phyloP scores from a whole-genome alignment of 257 asterid genomes.

The Verbascum thapsus region DNA sequence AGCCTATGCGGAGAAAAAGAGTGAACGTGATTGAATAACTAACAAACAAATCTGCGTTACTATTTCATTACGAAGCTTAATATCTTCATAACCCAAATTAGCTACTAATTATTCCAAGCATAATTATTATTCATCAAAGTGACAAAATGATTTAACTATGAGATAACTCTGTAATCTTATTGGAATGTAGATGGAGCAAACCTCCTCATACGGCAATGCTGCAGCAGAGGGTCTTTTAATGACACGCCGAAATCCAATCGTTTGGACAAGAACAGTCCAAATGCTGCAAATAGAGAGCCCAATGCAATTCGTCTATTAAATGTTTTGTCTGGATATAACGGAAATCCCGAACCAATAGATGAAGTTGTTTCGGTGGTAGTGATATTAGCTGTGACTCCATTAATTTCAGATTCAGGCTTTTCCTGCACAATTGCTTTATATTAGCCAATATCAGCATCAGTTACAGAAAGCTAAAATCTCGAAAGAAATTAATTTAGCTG shows the following conservation, averaged over 20 bases:
- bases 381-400: conserved; percentile 24
- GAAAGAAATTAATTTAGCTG: too few species aligned
- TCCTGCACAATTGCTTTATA: conserved; percentile 43
- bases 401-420: conserved; percentile 41
- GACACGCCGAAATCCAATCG: conserved; percentile 83
- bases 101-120: not conserved
- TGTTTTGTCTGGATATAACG: conserved; percentile 67
- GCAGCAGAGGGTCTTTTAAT: conserved; percentile 76
- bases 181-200: conserved; percentile 25
- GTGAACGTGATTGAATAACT: not conserved
- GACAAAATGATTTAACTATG: not conserved
- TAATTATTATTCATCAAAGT: not conserved
- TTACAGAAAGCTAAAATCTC: not conserved
- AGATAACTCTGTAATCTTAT: not conserved
- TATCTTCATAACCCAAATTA: conserved; percentile 8
- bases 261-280: conserved; percentile 63
- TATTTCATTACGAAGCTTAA: not conserved
- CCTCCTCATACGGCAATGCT: conserved; percentile 94
- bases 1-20: conserved; percentile 48
- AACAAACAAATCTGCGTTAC: conserved; percentile 2
- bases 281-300: conserved; percentile 62
- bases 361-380: conserved; percentile 38
- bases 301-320: conserved; percentile 71
- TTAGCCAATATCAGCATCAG: conserved; percentile 2
- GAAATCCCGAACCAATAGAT: conserved; percentile 47